These are phyloP conservation scores for Barbatosphaeria neglecta DNA, from an alignment of 495 filamentous ascomycete genomes.

Conservation along the genomic window DNA sequence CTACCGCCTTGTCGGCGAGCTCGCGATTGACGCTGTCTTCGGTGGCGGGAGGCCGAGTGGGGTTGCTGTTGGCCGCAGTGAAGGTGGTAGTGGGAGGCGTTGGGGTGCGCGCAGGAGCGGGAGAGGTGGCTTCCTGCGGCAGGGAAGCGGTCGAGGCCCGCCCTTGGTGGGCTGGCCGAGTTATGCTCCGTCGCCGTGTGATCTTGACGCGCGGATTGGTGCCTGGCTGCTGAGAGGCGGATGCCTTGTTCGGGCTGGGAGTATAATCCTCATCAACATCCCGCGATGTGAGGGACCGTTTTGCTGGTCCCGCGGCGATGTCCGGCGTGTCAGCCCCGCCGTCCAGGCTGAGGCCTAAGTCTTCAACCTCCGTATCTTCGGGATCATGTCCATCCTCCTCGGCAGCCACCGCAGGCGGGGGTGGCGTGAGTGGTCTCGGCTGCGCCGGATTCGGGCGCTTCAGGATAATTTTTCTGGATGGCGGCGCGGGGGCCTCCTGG, in stretches of 20 bases:
- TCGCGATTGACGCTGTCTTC: constrained; percentile 17
- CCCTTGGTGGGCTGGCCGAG: background rate
- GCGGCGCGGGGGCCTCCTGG: constrained; percentile 11
- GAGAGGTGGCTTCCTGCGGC: background rate
- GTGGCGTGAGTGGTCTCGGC: too few species aligned
- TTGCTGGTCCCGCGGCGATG: background rate
- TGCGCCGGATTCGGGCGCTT: constrained; percentile 16
- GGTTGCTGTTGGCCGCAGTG: constrained; percentile 1
- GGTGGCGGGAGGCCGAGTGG: constrained; percentile 5
- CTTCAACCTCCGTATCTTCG: too few species aligned
- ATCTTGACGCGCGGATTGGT: background rate
- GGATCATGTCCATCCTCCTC: too few species aligned
- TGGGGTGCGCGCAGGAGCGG: too few species aligned
- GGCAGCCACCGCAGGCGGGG: constrained; percentile 3
- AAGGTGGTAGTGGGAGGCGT: too few species aligned
- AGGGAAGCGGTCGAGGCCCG: background rate
- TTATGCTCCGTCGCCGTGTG: background rate
- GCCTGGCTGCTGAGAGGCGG: background rate
- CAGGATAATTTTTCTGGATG: constrained; percentile 30
- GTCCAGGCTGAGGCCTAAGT: constrained; percentile 4
- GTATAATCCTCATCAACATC: constrained; percentile 2
- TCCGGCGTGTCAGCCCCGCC: constrained; percentile 4
- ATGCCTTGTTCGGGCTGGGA: constrained; percentile 3
- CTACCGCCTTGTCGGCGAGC: constrained; percentile 17
- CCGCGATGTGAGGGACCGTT: background rate